Percentiles rank a stretch among this genome's conserved stretches.
Evolutionary conservation across 257 asterid species (phyloP).

Genomic region (Nicotiana knightiana): DNA sequence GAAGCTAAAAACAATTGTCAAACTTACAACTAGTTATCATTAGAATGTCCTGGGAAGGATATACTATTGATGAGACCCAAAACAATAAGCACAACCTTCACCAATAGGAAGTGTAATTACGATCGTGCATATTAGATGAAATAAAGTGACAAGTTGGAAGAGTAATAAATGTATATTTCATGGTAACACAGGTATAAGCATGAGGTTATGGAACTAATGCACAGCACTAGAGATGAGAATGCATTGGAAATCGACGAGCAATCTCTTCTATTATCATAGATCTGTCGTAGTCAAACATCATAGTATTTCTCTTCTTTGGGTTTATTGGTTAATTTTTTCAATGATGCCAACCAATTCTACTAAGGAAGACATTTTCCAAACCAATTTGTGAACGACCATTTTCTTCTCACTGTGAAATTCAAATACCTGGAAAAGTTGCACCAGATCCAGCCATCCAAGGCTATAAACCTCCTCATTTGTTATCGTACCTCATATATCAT

Average conservation of each 20-base stretch:
- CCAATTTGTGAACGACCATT: not conserved
- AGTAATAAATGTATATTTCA: not conserved
- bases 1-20: not conserved
- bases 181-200: not conserved
- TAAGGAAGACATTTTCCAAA: not conserved
- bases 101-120: not conserved
- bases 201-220: not conserved
- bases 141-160: not conserved
- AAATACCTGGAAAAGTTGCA: not conserved
- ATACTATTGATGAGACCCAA: not conserved
- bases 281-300: not conserved
- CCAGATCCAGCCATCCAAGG: not conserved
- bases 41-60: not conserved
- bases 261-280: not conserved
- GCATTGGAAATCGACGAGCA: not conserved
- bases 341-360: not conserved
- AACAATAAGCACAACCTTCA: not conserved
- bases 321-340: not conserved
- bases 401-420: not conserved
- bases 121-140: not conserved
- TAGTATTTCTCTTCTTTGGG: not conserved
- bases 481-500: not conserved
- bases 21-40: not conserved
- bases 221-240: not conserved
- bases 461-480: not conserved